These are phyloP conservation scores for Blepharisma japonicum DNA, from an alignment of 73 alveolate genomes.

Conservation along the genomic window DNA sequence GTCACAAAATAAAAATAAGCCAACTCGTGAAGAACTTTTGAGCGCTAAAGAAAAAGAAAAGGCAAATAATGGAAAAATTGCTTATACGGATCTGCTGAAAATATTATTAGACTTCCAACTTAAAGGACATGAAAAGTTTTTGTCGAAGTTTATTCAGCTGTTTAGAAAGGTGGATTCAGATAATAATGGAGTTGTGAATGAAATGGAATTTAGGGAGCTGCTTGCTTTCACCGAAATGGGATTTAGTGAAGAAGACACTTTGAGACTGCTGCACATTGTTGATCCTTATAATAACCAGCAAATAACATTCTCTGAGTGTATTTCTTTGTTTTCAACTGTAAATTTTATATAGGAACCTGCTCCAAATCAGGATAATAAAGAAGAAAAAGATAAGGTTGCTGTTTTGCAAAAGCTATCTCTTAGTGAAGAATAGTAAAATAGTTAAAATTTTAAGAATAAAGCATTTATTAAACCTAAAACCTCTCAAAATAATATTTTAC, in stretches of 20 bases:
- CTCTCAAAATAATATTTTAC: too few species aligned
- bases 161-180: conserved; percentile 85
- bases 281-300: conserved; percentile 94
- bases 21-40: conserved; percentile 6
- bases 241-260: conserved; percentile 72
- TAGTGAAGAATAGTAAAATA: too few species aligned
- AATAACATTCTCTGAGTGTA: conserved; percentile 92
- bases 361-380: too few species aligned
- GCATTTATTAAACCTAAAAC: too few species aligned
- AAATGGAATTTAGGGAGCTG: conserved; percentile 85
- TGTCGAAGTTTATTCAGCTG: conserved; percentile 73
- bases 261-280: conserved; percentile 72
- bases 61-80: not conserved
- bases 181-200: conserved; percentile 86
- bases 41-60: conserved; percentile 13
- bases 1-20: not conserved
- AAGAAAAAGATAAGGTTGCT: too few species aligned
- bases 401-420: too few species aligned
- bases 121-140: conserved; percentile 91
- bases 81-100: conserved; percentile 48
- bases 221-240: conserved; percentile 66
- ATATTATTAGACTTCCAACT: conserved; percentile 91
- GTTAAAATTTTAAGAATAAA: too few species aligned
- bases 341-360: not conserved
- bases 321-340: conserved; percentile 82